phyloP scores from a whole-genome alignment of 2,329 filamentous ascomycete species.

The Monosporascus sp. region DNA sequence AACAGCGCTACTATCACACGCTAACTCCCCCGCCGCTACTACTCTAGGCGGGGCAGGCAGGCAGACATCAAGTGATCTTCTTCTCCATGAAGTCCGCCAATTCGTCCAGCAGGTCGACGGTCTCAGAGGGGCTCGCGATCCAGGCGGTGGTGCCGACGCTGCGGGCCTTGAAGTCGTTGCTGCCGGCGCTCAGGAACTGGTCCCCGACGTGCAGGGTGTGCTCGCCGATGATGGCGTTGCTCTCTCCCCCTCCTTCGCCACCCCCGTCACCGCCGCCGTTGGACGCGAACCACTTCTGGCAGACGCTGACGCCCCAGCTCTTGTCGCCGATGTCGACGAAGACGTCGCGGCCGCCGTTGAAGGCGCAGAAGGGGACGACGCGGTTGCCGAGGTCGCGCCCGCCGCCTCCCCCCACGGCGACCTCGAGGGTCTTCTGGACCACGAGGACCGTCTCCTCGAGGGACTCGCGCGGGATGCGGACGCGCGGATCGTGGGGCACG shows the following conservation, averaged over 20 bases:
- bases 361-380: slow-evolving; percentile 84
- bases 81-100: slow-evolving; percentile 55
- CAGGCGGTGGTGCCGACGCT: slow-evolving; percentile 92
- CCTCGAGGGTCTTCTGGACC: slow-evolving; percentile 86
- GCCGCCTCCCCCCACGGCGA: slow-evolving; percentile 50
- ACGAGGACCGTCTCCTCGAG: slow-evolving; percentile 95
- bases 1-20: too few species aligned
- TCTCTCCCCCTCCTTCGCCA: background rate
- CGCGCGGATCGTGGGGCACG: slow-evolving; percentile 56
- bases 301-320: slow-evolving; percentile 88
- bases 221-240: slow-evolving; percentile 55
- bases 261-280: slow-evolving; percentile 19
- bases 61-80: slow-evolving; percentile 26
- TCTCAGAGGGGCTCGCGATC: slow-evolving; percentile 92
- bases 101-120: slow-evolving; percentile 84
- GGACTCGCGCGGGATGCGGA: slow-evolving; percentile 76
- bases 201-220: slow-evolving; percentile 93
- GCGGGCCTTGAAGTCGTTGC: slow-evolving; percentile 94
- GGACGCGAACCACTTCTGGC: slow-evolving; percentile 81
- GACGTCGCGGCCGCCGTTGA: slow-evolving; percentile 95
- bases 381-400: slow-evolving; percentile 29
- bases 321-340: slow-evolving; percentile 99
- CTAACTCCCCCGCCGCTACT: too few species aligned
- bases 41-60: too few species aligned
- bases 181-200: slow-evolving; percentile 90